phyloP scores from a whole-genome alignment of 495 filamentous ascomycete genomes.

The Cetradonia linearis region DNA sequence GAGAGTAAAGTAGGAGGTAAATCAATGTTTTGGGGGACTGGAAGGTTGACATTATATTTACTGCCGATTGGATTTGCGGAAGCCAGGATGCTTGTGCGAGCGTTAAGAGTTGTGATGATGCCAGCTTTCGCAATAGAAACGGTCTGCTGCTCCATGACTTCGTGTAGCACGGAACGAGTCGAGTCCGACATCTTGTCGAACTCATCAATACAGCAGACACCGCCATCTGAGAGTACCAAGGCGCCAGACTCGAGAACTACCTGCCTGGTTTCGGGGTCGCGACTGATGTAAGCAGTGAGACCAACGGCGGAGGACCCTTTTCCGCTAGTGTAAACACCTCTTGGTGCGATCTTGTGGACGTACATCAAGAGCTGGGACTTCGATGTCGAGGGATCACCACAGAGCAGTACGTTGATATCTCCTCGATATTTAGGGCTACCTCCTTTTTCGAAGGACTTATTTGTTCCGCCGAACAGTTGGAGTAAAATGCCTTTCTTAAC shows the following conservation, averaged over 20 bases:
- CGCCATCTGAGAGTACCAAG: constrained; percentile 88
- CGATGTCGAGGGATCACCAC: constrained; percentile 90
- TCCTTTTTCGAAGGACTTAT: constrained; percentile 95
- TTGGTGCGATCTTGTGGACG: constrained; percentile 93
- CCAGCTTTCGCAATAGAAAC: constrained; percentile 98
- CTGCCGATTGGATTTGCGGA: constrained; percentile 97
- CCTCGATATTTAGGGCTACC: constrained; percentile 91
- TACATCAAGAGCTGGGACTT: constrained; percentile 94
- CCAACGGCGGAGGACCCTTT: constrained; percentile 96
- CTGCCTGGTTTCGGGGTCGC: constrained; percentile 88
- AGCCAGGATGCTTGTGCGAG: constrained; percentile 84
- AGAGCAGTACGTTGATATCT: constrained; percentile 93
- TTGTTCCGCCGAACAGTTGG: constrained; percentile 96
- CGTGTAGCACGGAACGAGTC: constrained; percentile 90
- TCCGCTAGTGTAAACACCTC: constrained; percentile 93
- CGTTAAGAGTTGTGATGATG: constrained; percentile 97
- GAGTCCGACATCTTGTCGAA: constrained; percentile 99
- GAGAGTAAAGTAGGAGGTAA: constrained; percentile 89
- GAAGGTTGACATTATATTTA: constrained; percentile 90
- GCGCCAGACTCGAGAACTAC: constrained; percentile 95
- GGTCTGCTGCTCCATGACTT: constrained; percentile 99
- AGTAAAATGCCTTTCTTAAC: constrained; percentile 97
- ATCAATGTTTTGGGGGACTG: constrained; percentile 96
- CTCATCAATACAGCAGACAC: constrained; percentile 97
- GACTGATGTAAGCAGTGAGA: constrained; percentile 95